A percentile compares a stretch with the other conserved stretches of the same genome.
Conservation (phyloP, 1,284 basidiomycete genomes). For the Ceratobasidium sp. region DNA sequence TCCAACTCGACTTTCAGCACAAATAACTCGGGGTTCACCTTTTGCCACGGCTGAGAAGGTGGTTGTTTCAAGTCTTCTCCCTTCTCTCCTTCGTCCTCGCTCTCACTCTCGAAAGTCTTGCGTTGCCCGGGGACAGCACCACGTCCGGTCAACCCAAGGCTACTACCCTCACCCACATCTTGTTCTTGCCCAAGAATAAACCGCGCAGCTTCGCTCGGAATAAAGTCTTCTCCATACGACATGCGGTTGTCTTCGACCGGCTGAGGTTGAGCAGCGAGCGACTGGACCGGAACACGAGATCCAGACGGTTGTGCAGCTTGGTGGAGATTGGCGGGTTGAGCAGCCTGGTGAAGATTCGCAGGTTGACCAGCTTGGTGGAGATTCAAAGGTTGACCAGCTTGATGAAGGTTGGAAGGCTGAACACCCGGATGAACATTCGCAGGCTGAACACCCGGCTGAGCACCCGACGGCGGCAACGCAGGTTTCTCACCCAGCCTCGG, state of each 20-base stretch:
- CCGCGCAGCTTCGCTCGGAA: conserved; percentile 41
- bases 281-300: not conserved
- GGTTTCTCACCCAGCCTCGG: not conserved
- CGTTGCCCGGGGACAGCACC: conserved; percentile 28
- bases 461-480: not conserved
- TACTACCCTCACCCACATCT: conserved; percentile 1
- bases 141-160: conserved; percentile 24
- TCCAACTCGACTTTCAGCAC: not conserved
- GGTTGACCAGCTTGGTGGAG: no score
- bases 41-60: conserved; percentile 16
- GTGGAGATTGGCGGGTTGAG: not conserved
- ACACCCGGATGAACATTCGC: no score
- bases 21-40: not conserved
- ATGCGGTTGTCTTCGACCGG: conserved; percentile 7
- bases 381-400: no score
- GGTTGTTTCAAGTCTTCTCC: conserved; percentile 49
- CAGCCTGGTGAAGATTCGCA: not conserved
- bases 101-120: conserved; percentile 49
- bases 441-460: not conserved
- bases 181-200: conserved; percentile 33
- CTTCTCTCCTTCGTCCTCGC: conserved; percentile 54
- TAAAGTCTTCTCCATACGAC: conserved; percentile 24
- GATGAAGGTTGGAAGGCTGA: no score
- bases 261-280: not conserved
- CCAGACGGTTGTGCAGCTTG: not conserved